Evolutionary conservation across 2,329 filamentous ascomycete genomes (phyloP), one percentile per base, ranked within the genome.

Genomic region (Phoma sp.): DNA sequence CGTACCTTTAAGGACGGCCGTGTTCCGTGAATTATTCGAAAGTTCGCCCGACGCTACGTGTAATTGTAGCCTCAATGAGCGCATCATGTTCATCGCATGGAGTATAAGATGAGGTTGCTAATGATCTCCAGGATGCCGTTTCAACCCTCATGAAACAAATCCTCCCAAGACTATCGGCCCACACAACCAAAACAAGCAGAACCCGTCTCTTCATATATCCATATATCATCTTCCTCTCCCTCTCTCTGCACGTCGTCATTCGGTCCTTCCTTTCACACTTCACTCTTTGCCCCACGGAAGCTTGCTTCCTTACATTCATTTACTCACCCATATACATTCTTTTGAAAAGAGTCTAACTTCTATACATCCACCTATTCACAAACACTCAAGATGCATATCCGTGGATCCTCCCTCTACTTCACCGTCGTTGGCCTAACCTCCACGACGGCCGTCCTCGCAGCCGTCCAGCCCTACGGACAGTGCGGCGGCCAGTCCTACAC

Each of bases 401-500:
- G 53, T 24, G 61, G 57, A 40, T 55, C 57, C 10, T 60, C 61
- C 45, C 51, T 70, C 47, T 69, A 70, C 59, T 57, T 71, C 41
- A 61, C 61, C 44, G 67, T 70, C 46, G 60, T 69, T n/a, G 61
- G 61, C 47, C 55, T 72, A 19, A 61, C 65, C 3, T 65, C 64
- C 39, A 71, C 70, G 38, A 61, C 64, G 12, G 66, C 63, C 38
- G 67, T 69, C 45, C 62, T 71, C 32, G 68, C 67, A 33, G 65
- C 64, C 15, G 67, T 70, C 40, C 55, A 56, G 24, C 61, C 63
- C 15, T 81, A 76, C 58, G 76, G 75, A 12, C 79, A 81, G 65
- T 81, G 80, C 62, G 80, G 79, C 55, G 80, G 79, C 22, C 64
- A 64, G 21, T 72, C 70, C 58, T 79, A 67, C 56, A 70, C 64